A percentile compares a stretch with the other conserved stretches of the same genome.
Evolutionary conservation across 1,284 basidiomycete genomes (phyloP).

Genomic region (Heterobasidion parviporum): DNA sequence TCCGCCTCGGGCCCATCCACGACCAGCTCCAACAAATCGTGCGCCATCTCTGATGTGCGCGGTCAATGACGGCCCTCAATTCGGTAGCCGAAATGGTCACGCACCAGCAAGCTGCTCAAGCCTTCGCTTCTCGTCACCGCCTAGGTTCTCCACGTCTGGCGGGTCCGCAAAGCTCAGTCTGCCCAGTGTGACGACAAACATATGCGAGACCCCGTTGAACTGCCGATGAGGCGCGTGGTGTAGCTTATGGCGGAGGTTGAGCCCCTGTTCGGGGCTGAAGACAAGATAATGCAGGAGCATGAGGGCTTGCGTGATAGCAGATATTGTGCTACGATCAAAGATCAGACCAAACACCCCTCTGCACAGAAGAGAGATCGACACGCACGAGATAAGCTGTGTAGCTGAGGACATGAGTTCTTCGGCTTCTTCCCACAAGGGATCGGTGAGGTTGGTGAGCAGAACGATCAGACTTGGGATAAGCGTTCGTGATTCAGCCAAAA

Average conservation of each 20-base stretch:
- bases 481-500: conserved; percentile 42
- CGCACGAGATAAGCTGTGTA: conserved; percentile 31
- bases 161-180: conserved; percentile 64
- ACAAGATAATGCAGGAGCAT: conserved; percentile 56
- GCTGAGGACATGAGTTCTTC: conserved; percentile 32
- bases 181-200: conserved; percentile 71
- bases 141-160: conserved; percentile 49
- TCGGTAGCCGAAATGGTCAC: neutral
- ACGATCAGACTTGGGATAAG: conserved; percentile 56
- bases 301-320: conserved; percentile 40
- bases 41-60: conserved; percentile 45
- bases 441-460: conserved; percentile 42
- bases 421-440: conserved; percentile 60
- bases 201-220: conserved; percentile 66
- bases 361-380: neutral
- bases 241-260: conserved; percentile 48
- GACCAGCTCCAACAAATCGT: conserved; percentile 62
- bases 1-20: conserved; percentile 74
- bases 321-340: conserved; percentile 33
- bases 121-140: conserved; percentile 26
- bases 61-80: neutral
- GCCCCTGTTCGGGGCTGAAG: conserved; percentile 32
- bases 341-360: neutral
- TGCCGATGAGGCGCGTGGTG: conserved; percentile 38
- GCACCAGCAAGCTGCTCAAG: conserved; percentile 49